These are phyloP conservation scores for Colletotrichum caudatum DNA, from an alignment of 2,329 filamentous ascomycete genomes.

Conservation along the genomic window DNA sequence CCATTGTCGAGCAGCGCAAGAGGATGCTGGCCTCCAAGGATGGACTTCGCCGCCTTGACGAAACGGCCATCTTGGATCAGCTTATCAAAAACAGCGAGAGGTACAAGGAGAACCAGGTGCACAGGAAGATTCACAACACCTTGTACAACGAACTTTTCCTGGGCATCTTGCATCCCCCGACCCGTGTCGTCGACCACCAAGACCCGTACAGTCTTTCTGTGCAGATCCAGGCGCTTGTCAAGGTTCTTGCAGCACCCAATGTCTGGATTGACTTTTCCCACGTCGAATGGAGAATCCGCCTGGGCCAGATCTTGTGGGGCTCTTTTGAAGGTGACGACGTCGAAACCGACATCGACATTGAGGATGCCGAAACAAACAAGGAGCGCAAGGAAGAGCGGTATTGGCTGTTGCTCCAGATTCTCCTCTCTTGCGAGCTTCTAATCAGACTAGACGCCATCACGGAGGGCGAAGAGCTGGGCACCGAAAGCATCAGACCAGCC, in stretches of 20 bases:
- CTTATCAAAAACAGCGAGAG: constrained; percentile 67
- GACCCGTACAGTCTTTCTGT: constrained; percentile 74
- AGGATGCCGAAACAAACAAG: constrained; percentile 60
- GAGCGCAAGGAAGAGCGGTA: constrained; percentile 73
- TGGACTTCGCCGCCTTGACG: constrained; percentile 67
- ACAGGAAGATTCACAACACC: constrained; percentile 59
- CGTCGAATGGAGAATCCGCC: constrained; percentile 79
- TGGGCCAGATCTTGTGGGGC: constrained; percentile 80
- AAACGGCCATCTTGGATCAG: constrained; percentile 69
- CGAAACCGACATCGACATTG: constrained; percentile 65
- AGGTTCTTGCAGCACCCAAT: constrained; percentile 72
- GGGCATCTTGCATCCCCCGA: constrained; percentile 69
- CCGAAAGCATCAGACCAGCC: constrained; percentile 63
- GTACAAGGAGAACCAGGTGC: constrained; percentile 65
- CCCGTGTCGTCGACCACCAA: constrained; percentile 65
- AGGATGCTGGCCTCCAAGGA: constrained; percentile 66
- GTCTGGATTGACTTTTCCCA: constrained; percentile 82
- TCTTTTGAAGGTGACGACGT: constrained; percentile 62
- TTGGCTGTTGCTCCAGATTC: constrained; percentile 75
- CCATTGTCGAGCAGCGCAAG: constrained; percentile 69
- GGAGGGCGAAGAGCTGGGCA: constrained; percentile 67
- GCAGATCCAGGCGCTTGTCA: constrained; percentile 76
- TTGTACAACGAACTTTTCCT: constrained; percentile 73
- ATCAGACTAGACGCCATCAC: constrained; percentile 73
- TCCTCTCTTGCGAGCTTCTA: constrained; percentile 74